Conservation (phyloP, 371 early-diverging fungal genomes). For the Rhizomucor pusillus region DNA sequence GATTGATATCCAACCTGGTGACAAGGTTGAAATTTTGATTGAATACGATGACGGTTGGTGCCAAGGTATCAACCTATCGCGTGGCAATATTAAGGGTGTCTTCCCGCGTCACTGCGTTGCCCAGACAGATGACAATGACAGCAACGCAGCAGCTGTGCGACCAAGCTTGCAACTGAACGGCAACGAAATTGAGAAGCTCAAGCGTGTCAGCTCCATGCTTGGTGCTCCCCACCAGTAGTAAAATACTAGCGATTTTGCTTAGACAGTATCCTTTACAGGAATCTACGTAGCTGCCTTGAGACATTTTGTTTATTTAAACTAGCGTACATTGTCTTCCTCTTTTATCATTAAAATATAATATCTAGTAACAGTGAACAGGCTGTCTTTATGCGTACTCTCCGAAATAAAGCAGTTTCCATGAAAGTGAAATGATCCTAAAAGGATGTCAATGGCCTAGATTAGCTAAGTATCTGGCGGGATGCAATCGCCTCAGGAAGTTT, state of each 20-base stretch:
- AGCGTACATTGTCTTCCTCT: too few relatives aligned
- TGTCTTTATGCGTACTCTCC: too few relatives aligned
- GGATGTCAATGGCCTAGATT: too few relatives aligned
- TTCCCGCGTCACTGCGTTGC: constrained; percentile 67
- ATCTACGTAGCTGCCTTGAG: too few relatives aligned
- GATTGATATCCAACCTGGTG: constrained; percentile 62
- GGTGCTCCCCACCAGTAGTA: constrained; percentile 6
- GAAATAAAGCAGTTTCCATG: too few relatives aligned
- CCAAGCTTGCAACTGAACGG: not conserved
- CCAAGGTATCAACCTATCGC: constrained; percentile 59
- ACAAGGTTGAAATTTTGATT: constrained; percentile 58
- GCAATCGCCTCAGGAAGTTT: too few relatives aligned
- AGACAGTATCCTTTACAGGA: too few relatives aligned
- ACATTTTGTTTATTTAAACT: too few relatives aligned
- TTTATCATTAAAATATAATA: too few relatives aligned
- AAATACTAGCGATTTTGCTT: not conserved
- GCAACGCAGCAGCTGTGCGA: not conserved
- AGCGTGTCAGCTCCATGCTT: constrained; percentile 50
- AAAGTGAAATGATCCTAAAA: too few relatives aligned
- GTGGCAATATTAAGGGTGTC: constrained; percentile 58
- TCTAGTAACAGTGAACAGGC: too few relatives aligned
- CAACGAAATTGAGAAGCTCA: constrained; percentile 16
- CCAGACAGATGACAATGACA: not conserved
- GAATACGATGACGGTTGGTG: constrained; percentile 77
- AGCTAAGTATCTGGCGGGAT: too few relatives aligned